phyloP scores from a whole-genome alignment of 2,329 filamentous ascomycete species.

The Aspergillus arachidicola region DNA sequence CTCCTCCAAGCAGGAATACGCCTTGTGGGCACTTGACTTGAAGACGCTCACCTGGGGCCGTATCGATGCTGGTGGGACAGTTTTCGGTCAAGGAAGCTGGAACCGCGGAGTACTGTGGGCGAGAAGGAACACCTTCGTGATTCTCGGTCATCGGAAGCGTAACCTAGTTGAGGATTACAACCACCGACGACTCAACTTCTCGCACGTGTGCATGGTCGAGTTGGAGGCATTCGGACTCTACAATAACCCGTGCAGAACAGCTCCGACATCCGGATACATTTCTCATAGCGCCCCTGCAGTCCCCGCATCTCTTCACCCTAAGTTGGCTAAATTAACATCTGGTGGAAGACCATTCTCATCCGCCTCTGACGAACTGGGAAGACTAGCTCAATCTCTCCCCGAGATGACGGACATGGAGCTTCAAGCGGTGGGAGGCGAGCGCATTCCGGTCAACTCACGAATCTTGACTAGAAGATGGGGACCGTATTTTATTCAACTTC shows the following conservation, averaged over 20 bases:
- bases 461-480: conserved; percentile 89
- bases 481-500: conserved; percentile 88
- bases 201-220: conserved; percentile 95
- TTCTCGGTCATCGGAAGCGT: conserved; percentile 88
- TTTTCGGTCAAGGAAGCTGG: conserved; percentile 97
- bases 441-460: conserved; percentile 90
- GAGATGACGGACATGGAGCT: conserved; percentile 98
- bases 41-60: conserved; percentile 88
- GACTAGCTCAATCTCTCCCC: conserved; percentile 74
- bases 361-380: conserved; percentile 82
- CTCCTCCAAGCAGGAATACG: conserved; percentile 97
- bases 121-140: conserved; percentile 90
- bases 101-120: conserved; percentile 94
- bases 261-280: conserved; percentile 78
- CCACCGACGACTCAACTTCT: conserved; percentile 95
- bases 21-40: conserved; percentile 90
- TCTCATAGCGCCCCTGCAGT: conserved; percentile 77
- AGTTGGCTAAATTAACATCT: conserved; percentile 58
- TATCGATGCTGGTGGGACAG: conserved; percentile 90
- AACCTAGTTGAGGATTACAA: conserved; percentile 98
- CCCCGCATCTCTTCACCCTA: conserved; percentile 55
- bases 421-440: conserved; percentile 84
- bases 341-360: conserved; percentile 75
- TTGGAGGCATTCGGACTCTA: conserved; percentile 96
- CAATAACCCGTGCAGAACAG: conserved; percentile 82